phyloP scores from a whole-genome alignment of 805 yeast species.

The Saccharomycodes ludwigii region DNA sequence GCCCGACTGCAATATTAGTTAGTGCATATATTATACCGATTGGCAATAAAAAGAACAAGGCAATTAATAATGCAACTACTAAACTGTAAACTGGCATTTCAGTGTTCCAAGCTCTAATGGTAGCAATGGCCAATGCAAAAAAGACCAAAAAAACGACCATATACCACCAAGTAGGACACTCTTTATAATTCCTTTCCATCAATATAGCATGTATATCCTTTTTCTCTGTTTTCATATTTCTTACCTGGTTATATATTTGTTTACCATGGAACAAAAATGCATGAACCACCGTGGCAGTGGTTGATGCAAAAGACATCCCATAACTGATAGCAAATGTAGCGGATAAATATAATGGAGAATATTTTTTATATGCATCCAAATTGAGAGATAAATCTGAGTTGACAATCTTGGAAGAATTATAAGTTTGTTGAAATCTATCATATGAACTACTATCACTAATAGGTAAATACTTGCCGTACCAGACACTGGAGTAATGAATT shows the following conservation, averaged over 20 bases:
- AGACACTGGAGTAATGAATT: slow-evolving; percentile 39
- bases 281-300: slow-evolving; percentile 45
- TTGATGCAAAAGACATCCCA: slow-evolving; percentile 50
- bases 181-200: slow-evolving; percentile 41
- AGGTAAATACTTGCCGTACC: slow-evolving; percentile 52
- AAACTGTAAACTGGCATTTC: slow-evolving; percentile 37
- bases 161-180: slow-evolving; percentile 59
- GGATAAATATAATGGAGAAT: slow-evolving; percentile 54
- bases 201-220: slow-evolving; percentile 27
- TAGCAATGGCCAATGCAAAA: slow-evolving; percentile 31
- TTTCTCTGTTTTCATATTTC: slow-evolving; percentile 10
- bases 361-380: slow-evolving; percentile 34
- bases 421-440: slow-evolving; percentile 38
- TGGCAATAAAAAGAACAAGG: slow-evolving; percentile 46
- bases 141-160: slow-evolving; percentile 31
- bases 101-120: slow-evolving; percentile 29
- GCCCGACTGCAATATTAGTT: slow-evolving; percentile 46
- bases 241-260: slow-evolving; percentile 34
- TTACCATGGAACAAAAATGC: slow-evolving; percentile 40
- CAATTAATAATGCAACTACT: slow-evolving; percentile 42
- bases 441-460: slow-evolving; percentile 36
- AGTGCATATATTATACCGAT: slow-evolving; percentile 49
- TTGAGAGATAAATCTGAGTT: slow-evolving; percentile 31
- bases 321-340: slow-evolving; percentile 48
- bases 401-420: slow-evolving; percentile 39